A percentile compares a stretch with the other conserved stretches of the same genome.
phyloP scores from a whole-genome alignment of 257 asterid genomes.

The Fraxinus anomala region DNA sequence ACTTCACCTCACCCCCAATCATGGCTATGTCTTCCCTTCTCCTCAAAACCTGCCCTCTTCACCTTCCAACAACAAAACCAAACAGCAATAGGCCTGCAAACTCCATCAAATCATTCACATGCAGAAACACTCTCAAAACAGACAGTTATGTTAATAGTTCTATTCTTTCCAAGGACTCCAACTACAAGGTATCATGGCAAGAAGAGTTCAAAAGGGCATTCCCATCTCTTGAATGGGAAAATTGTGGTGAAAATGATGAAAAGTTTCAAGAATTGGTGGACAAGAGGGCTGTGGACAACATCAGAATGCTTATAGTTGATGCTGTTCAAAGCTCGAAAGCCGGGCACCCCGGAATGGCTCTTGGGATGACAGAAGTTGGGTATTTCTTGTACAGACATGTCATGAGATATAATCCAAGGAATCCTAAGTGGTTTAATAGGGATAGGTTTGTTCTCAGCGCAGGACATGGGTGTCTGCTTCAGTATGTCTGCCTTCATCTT shows the following conservation, averaged over 20 bases:
- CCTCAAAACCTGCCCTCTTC: constrained; percentile 24
- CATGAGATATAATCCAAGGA: constrained; percentile 40
- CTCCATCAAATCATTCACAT: constrained; percentile 23
- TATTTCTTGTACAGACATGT: constrained; percentile 48
- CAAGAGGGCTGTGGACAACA: constrained; percentile 44
- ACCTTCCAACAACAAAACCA: constrained; percentile 15
- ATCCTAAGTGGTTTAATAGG: constrained; percentile 53
- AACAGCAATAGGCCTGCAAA: constrained; percentile 1
- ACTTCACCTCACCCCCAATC: background rate
- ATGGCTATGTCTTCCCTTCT: constrained; percentile 43
- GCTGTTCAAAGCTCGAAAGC: constrained; percentile 50
- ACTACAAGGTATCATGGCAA: constrained; percentile 43
- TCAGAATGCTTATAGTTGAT: constrained; percentile 56
- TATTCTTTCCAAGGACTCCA: constrained; percentile 22
- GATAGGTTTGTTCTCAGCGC: constrained; percentile 65
- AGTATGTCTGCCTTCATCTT: constrained; percentile 63
- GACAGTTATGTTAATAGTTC: background rate
- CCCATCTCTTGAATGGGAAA: constrained; percentile 29
- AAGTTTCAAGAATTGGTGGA: constrained; percentile 48
- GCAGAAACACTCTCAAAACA: constrained; percentile 23
- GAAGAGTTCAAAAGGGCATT: constrained; percentile 39
- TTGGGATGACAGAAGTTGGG: constrained; percentile 53
- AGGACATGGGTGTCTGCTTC: constrained; percentile 63
- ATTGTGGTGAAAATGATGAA: constrained; percentile 24
- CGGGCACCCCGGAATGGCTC: constrained; percentile 68